Base-by-base conservation (phyloP, 768 basidiomycete species). In the Holtermanniella nyarrowii region DNA sequence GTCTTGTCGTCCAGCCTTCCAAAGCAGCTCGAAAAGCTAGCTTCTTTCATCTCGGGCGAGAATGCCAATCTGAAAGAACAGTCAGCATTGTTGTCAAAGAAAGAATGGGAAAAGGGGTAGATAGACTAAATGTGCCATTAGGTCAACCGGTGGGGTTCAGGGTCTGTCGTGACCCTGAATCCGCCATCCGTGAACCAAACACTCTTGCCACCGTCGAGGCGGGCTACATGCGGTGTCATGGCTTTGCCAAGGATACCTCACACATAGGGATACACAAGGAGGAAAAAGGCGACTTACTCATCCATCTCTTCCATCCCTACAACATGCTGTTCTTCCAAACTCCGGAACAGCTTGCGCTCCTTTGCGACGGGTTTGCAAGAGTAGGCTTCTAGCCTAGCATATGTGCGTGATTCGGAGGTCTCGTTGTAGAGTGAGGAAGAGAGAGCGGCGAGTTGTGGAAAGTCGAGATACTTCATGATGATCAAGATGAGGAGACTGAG, bases 301-400 rank as follows among this genome's bases (percentile, higher is more conserved):
- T 68, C 68, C 55, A 69, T 61, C 42, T 62, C 67, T 27, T 70
- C 86, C 20, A 86, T 73, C 45, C 74, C 73, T 26, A 87, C 84
- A 58, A 84, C 77, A 76, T 96, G 89, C 25, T 84, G 83, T 61
- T 80, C 79, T 71, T 97, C 91, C 75, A 97, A 83, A 10, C 82
- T 77, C 68, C 86, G 88, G 79, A 89, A 89, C 72, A 96, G 84
- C 70, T 85, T 87, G 80, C 90, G 88, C 78, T 99, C 95, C 65
- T 86, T 84, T 61, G 88, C 86, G 73, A 95, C 85, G 73, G 90
- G 84, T 80, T 99, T 99, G 79, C 88, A 90, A 66, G 85, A 87
- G 77, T 96, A 99, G 0, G 88, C 91, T 73, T 96, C 93, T 72
- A 97, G 83, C 59, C 89, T 81, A 42, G 88, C 88, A 73, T 88